Evolutionary conservation across 176 grass and related monocot species (phyloP).

Genomic region (Guadua angustifolia): DNA sequence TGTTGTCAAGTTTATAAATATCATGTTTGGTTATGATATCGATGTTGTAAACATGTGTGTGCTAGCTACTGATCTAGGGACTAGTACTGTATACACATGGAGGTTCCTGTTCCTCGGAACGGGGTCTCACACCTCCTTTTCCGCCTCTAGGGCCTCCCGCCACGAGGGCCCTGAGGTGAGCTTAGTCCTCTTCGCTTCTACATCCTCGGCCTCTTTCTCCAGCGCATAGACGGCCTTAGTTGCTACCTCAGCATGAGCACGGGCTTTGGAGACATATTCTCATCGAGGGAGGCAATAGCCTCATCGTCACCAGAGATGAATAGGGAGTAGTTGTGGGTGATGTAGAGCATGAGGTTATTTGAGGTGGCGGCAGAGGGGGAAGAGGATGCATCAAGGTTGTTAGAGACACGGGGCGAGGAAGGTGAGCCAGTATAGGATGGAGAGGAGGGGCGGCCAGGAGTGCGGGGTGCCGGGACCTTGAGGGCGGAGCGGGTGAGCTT

Average conservation of each 20-base stretch:
- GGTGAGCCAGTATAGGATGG: conserved; percentile 80
- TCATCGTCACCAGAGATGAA: conserved; percentile 64
- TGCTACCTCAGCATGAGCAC: neutral
- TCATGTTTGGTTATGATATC: no score
- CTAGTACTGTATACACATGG: no score
- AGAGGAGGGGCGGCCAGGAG: conserved; percentile 74
- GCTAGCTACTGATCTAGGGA: no score
- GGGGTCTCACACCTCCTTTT: no score
- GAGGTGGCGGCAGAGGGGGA: neutral
- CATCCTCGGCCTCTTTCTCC: conserved; percentile 60
- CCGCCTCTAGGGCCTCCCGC: conserved; percentile 44
- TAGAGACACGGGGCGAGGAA: conserved; percentile 37
- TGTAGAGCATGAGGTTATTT: conserved; percentile 56
- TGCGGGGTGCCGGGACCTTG: conserved; percentile 79
- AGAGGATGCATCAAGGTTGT: neutral
- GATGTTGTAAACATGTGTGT: no score
- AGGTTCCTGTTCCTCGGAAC: no score
- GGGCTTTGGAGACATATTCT: conserved; percentile 61
- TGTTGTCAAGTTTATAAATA: no score
- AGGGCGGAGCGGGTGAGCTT: conserved; percentile 75
- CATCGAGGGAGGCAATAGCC: conserved; percentile 57
- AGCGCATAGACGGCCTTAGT: conserved; percentile 2
- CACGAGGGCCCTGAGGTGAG: conserved; percentile 52
- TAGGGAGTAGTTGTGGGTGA: conserved; percentile 53
- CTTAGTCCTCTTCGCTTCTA: conserved; percentile 49